Percentiles rank a stretch among this genome's conserved stretches.
phyloP scores from a whole-genome alignment of 78 protist species.

The Dictyostelium brefeldianum region DNA sequence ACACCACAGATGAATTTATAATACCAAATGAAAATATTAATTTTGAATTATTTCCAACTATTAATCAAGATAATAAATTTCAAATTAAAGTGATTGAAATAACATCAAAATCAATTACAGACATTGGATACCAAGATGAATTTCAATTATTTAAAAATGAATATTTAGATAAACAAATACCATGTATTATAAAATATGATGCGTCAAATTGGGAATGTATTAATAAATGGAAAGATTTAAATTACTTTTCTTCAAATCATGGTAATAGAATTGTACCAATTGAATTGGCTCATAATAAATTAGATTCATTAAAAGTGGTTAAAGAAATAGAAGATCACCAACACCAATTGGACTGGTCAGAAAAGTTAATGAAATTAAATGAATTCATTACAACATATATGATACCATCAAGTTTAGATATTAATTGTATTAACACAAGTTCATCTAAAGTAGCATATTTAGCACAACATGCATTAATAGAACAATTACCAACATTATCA shows the following conservation, averaged over 20 bases:
- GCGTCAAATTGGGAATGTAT: constrained; percentile 29
- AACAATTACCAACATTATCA: constrained; percentile 29
- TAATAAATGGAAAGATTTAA: constrained; percentile 56
- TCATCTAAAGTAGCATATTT: constrained; percentile 39
- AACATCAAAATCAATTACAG: neutral
- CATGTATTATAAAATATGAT: constrained; percentile 45
- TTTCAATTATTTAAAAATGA: neutral
- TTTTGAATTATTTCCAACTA: constrained; percentile 6
- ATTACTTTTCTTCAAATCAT: constrained; percentile 14
- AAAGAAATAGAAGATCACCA: neutral
- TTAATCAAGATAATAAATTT: neutral
- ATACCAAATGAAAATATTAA: neutral
- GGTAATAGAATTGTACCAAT: constrained; percentile 41
- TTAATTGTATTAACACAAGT: neutral
- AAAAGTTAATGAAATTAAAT: constrained; percentile 33
- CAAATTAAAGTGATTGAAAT: neutral
- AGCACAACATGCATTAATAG: constrained; percentile 53
- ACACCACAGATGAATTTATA: neutral
- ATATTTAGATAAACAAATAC: neutral
- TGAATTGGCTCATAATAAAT: constrained; percentile 57
- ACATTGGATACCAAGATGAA: neutral
- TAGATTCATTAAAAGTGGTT: neutral
- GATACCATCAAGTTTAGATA: constrained; percentile 25
- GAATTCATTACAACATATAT: constrained; percentile 40
- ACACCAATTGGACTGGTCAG: constrained; percentile 32